Conservation (phyloP, 108 stramenopile genomes). For the Nitzschia putrida region DNA sequence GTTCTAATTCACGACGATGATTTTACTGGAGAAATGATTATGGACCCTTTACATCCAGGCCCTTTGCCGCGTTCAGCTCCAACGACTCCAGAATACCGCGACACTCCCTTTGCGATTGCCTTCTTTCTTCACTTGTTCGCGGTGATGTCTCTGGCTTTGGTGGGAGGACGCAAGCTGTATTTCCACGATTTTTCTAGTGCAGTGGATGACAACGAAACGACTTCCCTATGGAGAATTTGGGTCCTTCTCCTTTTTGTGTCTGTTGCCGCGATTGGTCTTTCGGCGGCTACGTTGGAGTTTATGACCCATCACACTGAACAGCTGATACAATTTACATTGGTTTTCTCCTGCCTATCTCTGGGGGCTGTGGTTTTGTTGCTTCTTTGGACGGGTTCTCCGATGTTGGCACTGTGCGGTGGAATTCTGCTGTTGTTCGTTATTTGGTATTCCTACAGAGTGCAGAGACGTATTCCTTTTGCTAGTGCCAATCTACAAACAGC, state of each 20-base stretch:
- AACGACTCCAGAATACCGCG: slow-evolving; percentile 43
- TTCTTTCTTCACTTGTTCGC: slow-evolving; percentile 40
- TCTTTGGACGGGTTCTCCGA: slow-evolving; percentile 7
- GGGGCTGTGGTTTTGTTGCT: slow-evolving; percentile 7
- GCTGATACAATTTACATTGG: slow-evolving; percentile 40
- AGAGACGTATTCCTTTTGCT: slow-evolving; percentile 74
- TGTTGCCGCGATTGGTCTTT: slow-evolving; percentile 24
- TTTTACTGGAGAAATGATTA: slow-evolving; percentile 9
- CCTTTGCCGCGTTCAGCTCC: slow-evolving; percentile 32
- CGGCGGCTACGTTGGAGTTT: slow-evolving; percentile 29
- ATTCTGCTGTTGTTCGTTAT: slow-evolving; percentile 11
- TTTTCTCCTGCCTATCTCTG: slow-evolving; percentile 17
- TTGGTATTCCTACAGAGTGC: slow-evolving; percentile 34
- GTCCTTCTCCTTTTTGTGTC: slow-evolving; percentile 25
- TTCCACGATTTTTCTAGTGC: slow-evolving; percentile 12
- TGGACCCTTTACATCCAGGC: slow-evolving; percentile 12
- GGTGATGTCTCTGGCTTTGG: slow-evolving; percentile 28
- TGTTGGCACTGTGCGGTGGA: slow-evolving; percentile 16
- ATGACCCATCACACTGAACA: slow-evolving; percentile 41
- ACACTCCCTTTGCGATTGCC: slow-evolving; percentile 55
- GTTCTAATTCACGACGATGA: background rate
- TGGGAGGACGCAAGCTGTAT: slow-evolving; percentile 22
- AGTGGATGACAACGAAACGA: slow-evolving; percentile 1
- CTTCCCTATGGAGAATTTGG: slow-evolving; percentile 19
- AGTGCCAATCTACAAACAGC: slow-evolving; percentile 62